Evolutionary conservation across 2,329 filamentous ascomycete genomes (phyloP).

Genomic region (Colletotrichum sp.): DNA sequence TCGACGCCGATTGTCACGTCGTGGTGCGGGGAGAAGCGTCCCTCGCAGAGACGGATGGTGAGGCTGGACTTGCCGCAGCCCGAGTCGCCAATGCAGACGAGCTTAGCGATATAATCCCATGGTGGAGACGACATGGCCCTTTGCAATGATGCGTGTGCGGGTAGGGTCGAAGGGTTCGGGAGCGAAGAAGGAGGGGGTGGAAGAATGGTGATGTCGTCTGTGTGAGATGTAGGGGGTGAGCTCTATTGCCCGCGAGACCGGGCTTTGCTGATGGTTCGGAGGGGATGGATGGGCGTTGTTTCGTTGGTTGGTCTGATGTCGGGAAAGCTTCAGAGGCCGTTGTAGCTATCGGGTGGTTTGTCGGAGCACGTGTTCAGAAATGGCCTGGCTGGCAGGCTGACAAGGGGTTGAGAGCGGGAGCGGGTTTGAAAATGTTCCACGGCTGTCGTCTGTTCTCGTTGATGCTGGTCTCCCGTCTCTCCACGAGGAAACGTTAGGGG

Average conservation of each 20-base stretch:
- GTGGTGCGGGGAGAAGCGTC: constrained; percentile 91
- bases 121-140: constrained; percentile 65
- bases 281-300: not conserved
- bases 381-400: not conserved
- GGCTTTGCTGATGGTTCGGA: not conserved
- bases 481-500: not conserved
- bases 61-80: constrained; percentile 95
- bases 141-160: constrained; percentile 14
- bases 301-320: constrained; percentile 15
- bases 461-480: not conserved
- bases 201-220: not conserved
- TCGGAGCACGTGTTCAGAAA: constrained; percentile 19
- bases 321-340: constrained; percentile 1
- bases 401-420: not conserved
- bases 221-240: not conserved
- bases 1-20: constrained; percentile 98
- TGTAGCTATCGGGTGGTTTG: not conserved
- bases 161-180: not conserved
- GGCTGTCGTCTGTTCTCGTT: constrained; percentile 2
- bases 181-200: not conserved
- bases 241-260: not conserved
- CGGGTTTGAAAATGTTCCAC: not conserved
- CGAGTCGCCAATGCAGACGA: constrained; percentile 96
- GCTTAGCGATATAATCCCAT: constrained; percentile 99
- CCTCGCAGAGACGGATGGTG: constrained; percentile 94